Evolutionary conservation across 2,329 filamentous ascomycete genomes (phyloP).

Genomic region (Spiromastix sp.): DNA sequence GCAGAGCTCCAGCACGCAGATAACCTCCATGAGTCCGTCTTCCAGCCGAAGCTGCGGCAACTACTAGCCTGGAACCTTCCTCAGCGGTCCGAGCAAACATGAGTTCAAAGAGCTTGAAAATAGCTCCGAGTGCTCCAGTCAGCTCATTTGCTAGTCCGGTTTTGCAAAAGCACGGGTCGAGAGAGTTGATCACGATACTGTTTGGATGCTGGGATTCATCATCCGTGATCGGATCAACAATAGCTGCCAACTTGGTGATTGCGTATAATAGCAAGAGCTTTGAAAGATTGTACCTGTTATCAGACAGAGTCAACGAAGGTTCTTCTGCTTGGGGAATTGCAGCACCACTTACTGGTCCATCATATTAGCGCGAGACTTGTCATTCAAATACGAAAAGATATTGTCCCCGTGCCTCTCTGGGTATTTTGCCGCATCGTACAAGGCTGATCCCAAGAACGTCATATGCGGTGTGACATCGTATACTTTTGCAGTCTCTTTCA

Average conservation of each 20-base stretch:
- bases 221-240: slow-evolving; percentile 32
- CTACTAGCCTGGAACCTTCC: slow-evolving; percentile 37
- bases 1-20: too few species aligned
- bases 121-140: slow-evolving; percentile 1
- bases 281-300: neutral
- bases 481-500: slow-evolving; percentile 31
- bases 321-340: slow-evolving; percentile 8
- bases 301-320: neutral
- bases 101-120: slow-evolving; percentile 19
- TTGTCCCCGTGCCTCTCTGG: too few species aligned
- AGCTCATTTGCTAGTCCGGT: slow-evolving; percentile 35
- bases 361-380: slow-evolving; percentile 23
- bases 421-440: too few species aligned
- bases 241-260: slow-evolving; percentile 39
- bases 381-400: slow-evolving; percentile 31
- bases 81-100: slow-evolving; percentile 37
- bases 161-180: slow-evolving; percentile 46
- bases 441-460: slow-evolving; percentile 21
- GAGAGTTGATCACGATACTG: slow-evolving; percentile 39
- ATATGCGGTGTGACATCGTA: slow-evolving; percentile 26
- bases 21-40: slow-evolving; percentile 38
- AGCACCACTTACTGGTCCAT: slow-evolving; percentile 27
- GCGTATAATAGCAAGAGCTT: slow-evolving; percentile 29
- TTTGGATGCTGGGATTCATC: slow-evolving; percentile 17
- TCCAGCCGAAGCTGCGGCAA: slow-evolving; percentile 29